These are phyloP conservation scores for Rhodamnia rubescens DNA, from an alignment of 345 rosid species.

Conservation along the genomic window DNA sequence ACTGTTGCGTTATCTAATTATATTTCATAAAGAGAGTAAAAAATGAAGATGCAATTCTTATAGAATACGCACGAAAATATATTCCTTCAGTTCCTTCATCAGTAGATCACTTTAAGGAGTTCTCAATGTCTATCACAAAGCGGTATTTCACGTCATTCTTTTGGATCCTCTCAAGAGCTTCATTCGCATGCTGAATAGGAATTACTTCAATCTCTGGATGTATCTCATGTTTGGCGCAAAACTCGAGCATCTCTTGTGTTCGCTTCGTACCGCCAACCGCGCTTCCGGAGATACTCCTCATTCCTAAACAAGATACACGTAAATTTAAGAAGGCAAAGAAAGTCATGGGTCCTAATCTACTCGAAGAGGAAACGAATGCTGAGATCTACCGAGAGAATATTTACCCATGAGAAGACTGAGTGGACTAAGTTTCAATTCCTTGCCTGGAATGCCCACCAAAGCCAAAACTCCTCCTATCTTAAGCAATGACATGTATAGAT, in stretches of 20 bases:
- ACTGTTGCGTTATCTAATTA: background rate
- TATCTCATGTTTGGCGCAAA: constrained; percentile 17
- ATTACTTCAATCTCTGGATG: constrained; percentile 16
- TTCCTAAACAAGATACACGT: constrained; percentile 2
- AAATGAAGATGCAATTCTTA: background rate
- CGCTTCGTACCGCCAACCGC: constrained; percentile 13
- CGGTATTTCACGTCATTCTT: constrained; percentile 23
- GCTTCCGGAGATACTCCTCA: constrained; percentile 17
- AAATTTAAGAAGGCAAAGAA: background rate
- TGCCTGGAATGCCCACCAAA: constrained; percentile 19
- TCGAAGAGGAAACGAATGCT: background rate
- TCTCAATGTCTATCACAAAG: constrained; percentile 22
- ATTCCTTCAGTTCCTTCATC: no score
- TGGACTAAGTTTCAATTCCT: constrained; percentile 20
- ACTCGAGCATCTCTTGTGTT: constrained; percentile 28
- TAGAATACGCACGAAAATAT: background rate
- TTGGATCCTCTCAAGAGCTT: constrained; percentile 20
- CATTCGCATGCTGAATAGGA: constrained; percentile 19
- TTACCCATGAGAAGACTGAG: constrained; percentile 12
- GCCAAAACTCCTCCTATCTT: constrained; percentile 19
- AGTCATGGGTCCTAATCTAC: background rate
- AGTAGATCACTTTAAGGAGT: constrained; percentile 7
- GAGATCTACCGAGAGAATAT: background rate
- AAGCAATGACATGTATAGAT: constrained; percentile 54
- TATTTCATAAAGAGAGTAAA: background rate